Base-by-base conservation (phyloP, 306 rosid species). In the Rosa rugosa region DNA sequence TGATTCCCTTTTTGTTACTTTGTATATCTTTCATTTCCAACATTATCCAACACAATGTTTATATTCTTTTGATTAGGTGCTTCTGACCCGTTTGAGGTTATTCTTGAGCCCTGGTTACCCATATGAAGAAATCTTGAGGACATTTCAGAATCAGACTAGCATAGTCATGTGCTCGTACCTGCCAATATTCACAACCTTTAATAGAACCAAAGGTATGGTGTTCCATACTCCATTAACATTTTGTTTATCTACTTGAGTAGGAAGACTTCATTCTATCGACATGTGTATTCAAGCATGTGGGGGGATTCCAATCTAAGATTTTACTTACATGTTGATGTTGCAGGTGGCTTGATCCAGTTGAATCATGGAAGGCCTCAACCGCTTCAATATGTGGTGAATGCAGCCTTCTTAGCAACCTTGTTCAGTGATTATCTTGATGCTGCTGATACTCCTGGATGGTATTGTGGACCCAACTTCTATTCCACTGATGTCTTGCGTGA, bases 71-170 rank as follows among this genome's bases (percentile, higher is more conserved):
- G 23, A 69, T 42, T 78, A 96, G 99, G 96, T 96, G 74, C 99
- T 96, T 88, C 86, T 96, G 81, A 96, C 94, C 80, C 98, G 99
- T 50, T 64, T 96, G 93, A 90, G 99, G 81, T 84, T 96, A 85
- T 96, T 96, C 92, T 90, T 96, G 89, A 93, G 99, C 88, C 99
- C 99, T 45, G 99, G 99, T 8, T 96, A 96, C 89, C 99, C 99
- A 6, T 96, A 96, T 72, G 99, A 96, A 84, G 99, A 96, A 81
- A 93, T 96, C 34, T 85, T 96, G 72, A 88, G 93, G 81, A 91
- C 99, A 25, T 96, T 91, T 70, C 99, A 96, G 88, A 93, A 96
- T 47, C 99, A 96, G 89, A 93, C 99, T 16, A 93, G 89, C 88
- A 90, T 96, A 36, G 0, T 96, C 72, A 96, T 96, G 99, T 96